phyloP scores from a whole-genome alignment of 176 grass and related monocot genomes.

The Bothriochloa decipiens region DNA sequence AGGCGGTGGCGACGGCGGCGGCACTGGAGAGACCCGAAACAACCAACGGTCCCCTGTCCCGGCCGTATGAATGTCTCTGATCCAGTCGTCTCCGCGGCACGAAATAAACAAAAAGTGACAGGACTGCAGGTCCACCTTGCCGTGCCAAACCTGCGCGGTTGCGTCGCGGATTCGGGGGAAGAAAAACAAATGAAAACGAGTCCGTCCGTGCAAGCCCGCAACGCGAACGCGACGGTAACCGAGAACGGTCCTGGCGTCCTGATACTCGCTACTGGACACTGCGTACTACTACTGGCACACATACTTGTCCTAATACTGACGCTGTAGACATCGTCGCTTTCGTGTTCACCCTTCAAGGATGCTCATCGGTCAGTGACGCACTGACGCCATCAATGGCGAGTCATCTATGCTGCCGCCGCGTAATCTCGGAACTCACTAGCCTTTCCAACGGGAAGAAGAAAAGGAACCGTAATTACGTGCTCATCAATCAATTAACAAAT shows the following conservation, averaged over 20 bases:
- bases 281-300: background rate
- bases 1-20: background rate
- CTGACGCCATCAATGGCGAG: too few species aligned
- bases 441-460: background rate
- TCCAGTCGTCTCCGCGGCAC: background rate
- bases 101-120: background rate
- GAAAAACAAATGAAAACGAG: background rate
- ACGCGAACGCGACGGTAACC: conserved; percentile 16
- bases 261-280: background rate
- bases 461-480: background rate
- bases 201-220: background rate
- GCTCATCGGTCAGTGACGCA: background rate
- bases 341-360: background rate
- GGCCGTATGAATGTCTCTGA: background rate
- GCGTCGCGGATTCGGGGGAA: background rate
- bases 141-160: too few species aligned
- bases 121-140: conserved; percentile 13
- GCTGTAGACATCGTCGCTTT: background rate
- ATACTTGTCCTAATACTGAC: background rate
- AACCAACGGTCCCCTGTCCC: too few species aligned
- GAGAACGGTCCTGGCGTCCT: background rate
- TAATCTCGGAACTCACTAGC: background rate
- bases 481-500: background rate
- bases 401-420: too few species aligned
- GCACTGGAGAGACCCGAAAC: background rate